phyloP scores from a whole-genome alignment of 805 yeast genomes.

The Kockiozyma suomiensis region DNA sequence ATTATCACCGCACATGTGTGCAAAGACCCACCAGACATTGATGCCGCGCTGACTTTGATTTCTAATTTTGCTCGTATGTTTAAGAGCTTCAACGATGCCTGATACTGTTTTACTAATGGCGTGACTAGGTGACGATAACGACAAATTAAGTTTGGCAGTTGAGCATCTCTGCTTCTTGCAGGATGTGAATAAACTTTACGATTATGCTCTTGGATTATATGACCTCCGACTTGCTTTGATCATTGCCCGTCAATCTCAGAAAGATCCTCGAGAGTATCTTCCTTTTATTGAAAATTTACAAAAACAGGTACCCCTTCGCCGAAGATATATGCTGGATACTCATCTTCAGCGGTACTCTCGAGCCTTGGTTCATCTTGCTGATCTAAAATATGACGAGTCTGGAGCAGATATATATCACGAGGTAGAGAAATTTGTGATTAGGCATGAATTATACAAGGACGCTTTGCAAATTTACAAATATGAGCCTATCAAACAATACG shows the following conservation, averaged over 20 bases:
- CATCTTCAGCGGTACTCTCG: slow-evolving; percentile 65
- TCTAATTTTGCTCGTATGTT: slow-evolving; percentile 21
- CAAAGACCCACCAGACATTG: slow-evolving; percentile 82
- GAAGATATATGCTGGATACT: slow-evolving; percentile 77
- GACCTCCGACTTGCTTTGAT: slow-evolving; percentile 76
- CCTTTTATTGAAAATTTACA: slow-evolving; percentile 86
- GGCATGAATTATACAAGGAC: slow-evolving; percentile 66
- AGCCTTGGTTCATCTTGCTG: slow-evolving; percentile 68
- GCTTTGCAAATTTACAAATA: slow-evolving; percentile 69
- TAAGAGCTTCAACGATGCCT: slow-evolving; percentile 39
- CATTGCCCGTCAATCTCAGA: slow-evolving; percentile 95
- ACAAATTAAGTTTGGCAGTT: slow-evolving; percentile 47
- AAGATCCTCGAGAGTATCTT: slow-evolving; percentile 94
- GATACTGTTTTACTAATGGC: slow-evolving; percentile 52
- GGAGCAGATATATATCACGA: slow-evolving; percentile 51
- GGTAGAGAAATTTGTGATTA: slow-evolving; percentile 65
- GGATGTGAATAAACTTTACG: slow-evolving; percentile 82
- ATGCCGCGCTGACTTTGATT: slow-evolving; percentile 69
- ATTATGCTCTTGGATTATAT: slow-evolving; percentile 77
- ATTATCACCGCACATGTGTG: slow-evolving; percentile 91
- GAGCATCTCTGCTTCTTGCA: slow-evolving; percentile 87
- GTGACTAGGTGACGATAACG: slow-evolving; percentile 13
- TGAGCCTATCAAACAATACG: slow-evolving; percentile 53
- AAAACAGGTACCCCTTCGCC: slow-evolving; percentile 64
- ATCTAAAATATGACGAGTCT: slow-evolving; percentile 44